Percentiles rank a stretch among this genome's conserved stretches.
Conservation (phyloP, 495 filamentous ascomycete species). For the Lasiosphaeria ovina region DNA sequence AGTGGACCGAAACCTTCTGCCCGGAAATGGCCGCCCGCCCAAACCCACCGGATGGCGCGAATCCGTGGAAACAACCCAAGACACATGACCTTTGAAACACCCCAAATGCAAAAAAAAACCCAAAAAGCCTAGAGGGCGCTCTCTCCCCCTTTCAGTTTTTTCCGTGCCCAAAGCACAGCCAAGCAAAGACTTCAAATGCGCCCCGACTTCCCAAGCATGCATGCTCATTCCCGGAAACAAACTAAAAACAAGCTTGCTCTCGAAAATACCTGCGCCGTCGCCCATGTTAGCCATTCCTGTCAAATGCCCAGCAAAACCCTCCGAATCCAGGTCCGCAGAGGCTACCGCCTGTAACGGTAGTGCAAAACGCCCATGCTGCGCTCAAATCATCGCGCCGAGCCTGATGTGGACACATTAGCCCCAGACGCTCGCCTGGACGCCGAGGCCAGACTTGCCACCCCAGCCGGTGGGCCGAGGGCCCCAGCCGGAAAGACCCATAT, state of each 20-base stretch:
- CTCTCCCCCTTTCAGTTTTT: neutral
- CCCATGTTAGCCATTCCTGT: neutral
- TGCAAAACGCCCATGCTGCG: neutral
- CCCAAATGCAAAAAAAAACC: neutral
- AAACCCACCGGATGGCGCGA: no score
- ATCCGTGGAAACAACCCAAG: no score
- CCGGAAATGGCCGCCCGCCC: no score
- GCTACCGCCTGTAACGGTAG: neutral
- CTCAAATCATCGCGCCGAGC: no score
- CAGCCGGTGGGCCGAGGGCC: slow-evolving; percentile 69
- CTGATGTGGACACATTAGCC: slow-evolving; percentile 46
- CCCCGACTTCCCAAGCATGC: neutral
- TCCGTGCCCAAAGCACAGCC: slow-evolving; percentile 2
- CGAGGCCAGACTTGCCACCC: slow-evolving; percentile 68
- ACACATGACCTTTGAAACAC: neutral
- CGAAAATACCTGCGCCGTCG: neutral
- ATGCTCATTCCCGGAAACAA: slow-evolving; percentile 5
- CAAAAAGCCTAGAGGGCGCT: no score
- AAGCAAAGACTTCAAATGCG: neutral
- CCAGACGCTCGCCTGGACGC: slow-evolving; percentile 76
- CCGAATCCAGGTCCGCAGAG: slow-evolving; percentile 15
- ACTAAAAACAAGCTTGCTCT: no score
- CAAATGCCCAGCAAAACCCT: slow-evolving; percentile 4
- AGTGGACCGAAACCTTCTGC: no score
- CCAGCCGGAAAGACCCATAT: slow-evolving; percentile 57